A percentile compares a stretch with the other conserved stretches of the same genome.
These are phyloP conservation scores for Lactifluus pinguis DNA, from an alignment of 768 basidiomycete genomes.

Conservation along the genomic window DNA sequence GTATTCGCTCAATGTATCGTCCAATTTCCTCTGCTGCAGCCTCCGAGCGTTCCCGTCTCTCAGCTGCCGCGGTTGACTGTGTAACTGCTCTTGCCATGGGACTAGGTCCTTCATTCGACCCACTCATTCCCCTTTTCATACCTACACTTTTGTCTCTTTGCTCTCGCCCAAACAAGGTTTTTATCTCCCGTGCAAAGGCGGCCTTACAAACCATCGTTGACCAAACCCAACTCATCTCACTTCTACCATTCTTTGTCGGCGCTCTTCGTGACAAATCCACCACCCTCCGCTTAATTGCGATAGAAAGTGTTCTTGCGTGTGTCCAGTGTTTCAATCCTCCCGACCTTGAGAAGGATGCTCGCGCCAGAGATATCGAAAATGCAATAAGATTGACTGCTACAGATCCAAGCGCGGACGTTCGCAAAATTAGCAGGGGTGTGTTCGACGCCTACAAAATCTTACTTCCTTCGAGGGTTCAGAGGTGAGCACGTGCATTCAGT, in stretches of 20 bases:
- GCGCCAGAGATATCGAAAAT: slow-evolving; percentile 57
- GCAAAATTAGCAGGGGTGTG: slow-evolving; percentile 57
- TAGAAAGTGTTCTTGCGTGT: slow-evolving; percentile 55
- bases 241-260: slow-evolving; percentile 53
- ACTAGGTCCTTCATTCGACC: slow-evolving; percentile 56
- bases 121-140: slow-evolving; percentile 55
- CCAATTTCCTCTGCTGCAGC: slow-evolving; percentile 50
- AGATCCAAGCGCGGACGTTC: slow-evolving; percentile 69
- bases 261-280: slow-evolving; percentile 60
- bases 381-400: slow-evolving; percentile 58
- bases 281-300: slow-evolving; percentile 52
- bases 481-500: slow-evolving; percentile 33
- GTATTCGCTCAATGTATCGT: slow-evolving; percentile 43
- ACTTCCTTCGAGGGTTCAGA: slow-evolving; percentile 57
- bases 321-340: slow-evolving; percentile 74
- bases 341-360: slow-evolving; percentile 60
- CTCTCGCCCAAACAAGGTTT: slow-evolving; percentile 70
- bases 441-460: slow-evolving; percentile 70
- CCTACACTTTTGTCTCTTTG: slow-evolving; percentile 62
- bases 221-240: slow-evolving; percentile 52
- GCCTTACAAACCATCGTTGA: slow-evolving; percentile 57
- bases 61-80: slow-evolving; percentile 56
- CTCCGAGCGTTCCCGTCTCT: slow-evolving; percentile 69
- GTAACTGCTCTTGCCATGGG: slow-evolving; percentile 44
- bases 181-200: slow-evolving; percentile 52